Evolutionary conservation across 129 eudicot species (phyloP).

Genomic region (Artemisia argyi): DNA sequence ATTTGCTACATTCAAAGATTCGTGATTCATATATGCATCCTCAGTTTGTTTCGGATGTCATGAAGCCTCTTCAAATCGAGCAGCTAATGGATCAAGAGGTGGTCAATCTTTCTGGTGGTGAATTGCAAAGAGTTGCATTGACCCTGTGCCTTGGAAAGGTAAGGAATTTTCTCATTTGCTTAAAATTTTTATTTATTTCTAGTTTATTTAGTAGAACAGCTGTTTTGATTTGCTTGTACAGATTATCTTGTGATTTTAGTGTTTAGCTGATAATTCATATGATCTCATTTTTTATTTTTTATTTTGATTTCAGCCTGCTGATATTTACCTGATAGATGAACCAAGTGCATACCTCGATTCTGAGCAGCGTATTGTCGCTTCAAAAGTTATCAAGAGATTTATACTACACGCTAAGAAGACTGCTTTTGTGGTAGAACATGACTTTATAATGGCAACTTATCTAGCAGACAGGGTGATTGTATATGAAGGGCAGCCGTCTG

Average conservation of each 20-base stretch:
- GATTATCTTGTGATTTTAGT: no score
- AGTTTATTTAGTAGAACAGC: no score
- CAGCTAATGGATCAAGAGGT: constrained; percentile 88
- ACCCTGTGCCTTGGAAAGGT: constrained; percentile 84
- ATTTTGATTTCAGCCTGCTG: constrained; percentile 50
- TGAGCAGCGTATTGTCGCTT: no score
- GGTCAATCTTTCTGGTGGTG: constrained; percentile 79
- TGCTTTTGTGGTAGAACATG: constrained; percentile 91
- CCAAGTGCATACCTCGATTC: no score
- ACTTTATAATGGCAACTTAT: constrained; percentile 90
- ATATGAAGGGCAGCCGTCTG: constrained; percentile 72
- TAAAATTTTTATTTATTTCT: no score
- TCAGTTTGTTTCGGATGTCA: constrained; percentile 84
- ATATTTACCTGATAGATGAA: constrained; percentile 64
- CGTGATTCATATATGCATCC: constrained; percentile 86
- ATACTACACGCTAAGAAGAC: constrained; percentile 84
- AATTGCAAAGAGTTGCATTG: constrained; percentile 86
- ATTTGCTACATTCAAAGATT: constrained; percentile 67
- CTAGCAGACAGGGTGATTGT: constrained; percentile 87
- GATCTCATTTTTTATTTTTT: no score
- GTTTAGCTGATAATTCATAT: no score
- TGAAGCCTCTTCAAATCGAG: constrained; percentile 92
- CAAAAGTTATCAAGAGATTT: constrained; percentile 76
- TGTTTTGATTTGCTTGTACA: no score
- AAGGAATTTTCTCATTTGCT: no score